phyloP scores from a whole-genome alignment of 371 early-diverging fungal species.

The Mortierella sp. region DNA sequence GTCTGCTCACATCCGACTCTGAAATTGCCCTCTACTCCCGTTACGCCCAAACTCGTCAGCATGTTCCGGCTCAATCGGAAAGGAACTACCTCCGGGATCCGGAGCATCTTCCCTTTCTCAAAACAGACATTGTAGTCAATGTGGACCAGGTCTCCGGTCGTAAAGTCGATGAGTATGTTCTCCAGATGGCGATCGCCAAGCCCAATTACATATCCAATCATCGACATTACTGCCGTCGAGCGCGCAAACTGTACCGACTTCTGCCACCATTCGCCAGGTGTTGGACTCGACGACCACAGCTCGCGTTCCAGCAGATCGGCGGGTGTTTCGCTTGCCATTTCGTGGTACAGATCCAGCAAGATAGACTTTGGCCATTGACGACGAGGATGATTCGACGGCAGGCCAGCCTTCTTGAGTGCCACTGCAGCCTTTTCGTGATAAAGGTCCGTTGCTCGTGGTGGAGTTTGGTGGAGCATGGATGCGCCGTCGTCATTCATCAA shows the following conservation, averaged over 20 bases:
- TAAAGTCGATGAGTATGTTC: constrained; percentile 93
- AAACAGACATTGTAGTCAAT: constrained; percentile 99
- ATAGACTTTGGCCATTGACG: constrained; percentile 76
- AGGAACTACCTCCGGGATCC: constrained; percentile 96
- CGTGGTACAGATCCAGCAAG: constrained; percentile 67
- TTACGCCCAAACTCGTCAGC: constrained; percentile 79
- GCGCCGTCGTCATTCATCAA: constrained; percentile 54
- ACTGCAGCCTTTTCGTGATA: constrained; percentile 49
- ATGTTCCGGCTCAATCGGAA: constrained; percentile 95
- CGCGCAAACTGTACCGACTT: constrained; percentile 81
- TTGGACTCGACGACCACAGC: constrained; percentile 65
- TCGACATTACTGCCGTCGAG: constrained; percentile 93
- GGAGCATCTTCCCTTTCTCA: constrained; percentile 90
- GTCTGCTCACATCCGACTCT: constrained; percentile 78
- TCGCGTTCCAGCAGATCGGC: constrained; percentile 72
- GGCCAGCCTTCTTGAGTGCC: constrained; percentile 63
- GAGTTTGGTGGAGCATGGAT: constrained; percentile 28
- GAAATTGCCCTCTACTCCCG: constrained; percentile 87
- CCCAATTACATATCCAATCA: constrained; percentile 97
- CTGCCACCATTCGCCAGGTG: constrained; percentile 77
- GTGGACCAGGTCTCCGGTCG: constrained; percentile 92
- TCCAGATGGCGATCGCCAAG: constrained; percentile 99
- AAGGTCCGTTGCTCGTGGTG: constrained; percentile 54
- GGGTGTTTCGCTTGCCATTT: constrained; percentile 75
- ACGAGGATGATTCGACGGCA: constrained; percentile 63